Evolutionary conservation across 2,329 filamentous ascomycete genomes (phyloP), one percentile per base, ranked within the genome.

Genomic region (Knufia petricola): DNA sequence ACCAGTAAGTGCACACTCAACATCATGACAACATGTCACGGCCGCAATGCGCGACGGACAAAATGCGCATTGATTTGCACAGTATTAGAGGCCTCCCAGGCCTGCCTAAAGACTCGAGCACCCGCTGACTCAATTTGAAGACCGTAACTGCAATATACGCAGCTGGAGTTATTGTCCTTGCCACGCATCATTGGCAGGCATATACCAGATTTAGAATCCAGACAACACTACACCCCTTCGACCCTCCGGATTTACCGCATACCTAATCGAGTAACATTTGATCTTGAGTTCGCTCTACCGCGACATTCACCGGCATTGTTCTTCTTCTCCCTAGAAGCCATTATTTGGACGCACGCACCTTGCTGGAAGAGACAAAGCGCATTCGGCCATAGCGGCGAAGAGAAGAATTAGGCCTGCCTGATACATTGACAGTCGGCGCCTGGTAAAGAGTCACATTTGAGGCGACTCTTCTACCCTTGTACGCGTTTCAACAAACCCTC

Each of bases 1-100:
- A 30, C 12, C 12, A n/a, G 44, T 47, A 39, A 47, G 44, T 47
- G 32, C 24, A 15, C 19, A n/a, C n/a, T n/a, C 26, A 28, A 28
- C 26, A 28, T 28, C 26, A 28, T n/a, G n/a, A n/a, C n/a, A n/a
- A n/a, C n/a, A n/a, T n/a, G n/a, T n/a, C n/a, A n/a, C n/a, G n/a
- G n/a, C n/a, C n/a, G n/a, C n/a, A n/a, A n/a, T n/a, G n/a, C n/a
- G n/a, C n/a, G n/a, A n/a, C n/a, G n/a, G n/a, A n/a, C n/a, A n/a
- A n/a, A n/a, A n/a, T n/a, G n/a, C n/a, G n/a, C n/a, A n/a, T n/a
- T n/a, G n/a, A n/a, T n/a, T n/a, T n/a, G n/a, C n/a, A n/a, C n/a
- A n/a, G n/a, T n/a, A n/a, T n/a, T n/a, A n/a, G n/a, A n/a, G n/a
- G n/a, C n/a, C n/a, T n/a, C n/a, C 13, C 32, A 36, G 7, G 13